A percentile compares a stretch with the other conserved stretches of the same genome.
Evolutionary conservation across 306 rosid species (phyloP).

Genomic region (Crotalaria pallida): DNA sequence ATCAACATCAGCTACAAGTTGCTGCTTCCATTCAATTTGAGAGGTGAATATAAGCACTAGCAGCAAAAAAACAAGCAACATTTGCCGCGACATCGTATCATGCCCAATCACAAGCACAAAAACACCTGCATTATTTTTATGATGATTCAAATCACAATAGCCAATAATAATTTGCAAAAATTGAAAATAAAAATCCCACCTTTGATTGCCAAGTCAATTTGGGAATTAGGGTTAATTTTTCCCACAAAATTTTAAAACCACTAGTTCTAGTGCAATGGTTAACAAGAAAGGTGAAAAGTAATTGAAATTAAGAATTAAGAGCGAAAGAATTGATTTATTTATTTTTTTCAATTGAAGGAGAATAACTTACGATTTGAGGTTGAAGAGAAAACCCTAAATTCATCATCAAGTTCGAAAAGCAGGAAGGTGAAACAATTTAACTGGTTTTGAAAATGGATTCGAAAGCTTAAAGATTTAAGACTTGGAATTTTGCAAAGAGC

Average conservation of each 20-base stretch:
- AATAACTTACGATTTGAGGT: conserved; percentile 34
- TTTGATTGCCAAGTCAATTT: not conserved
- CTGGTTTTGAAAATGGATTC: not conserved
- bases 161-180: not conserved
- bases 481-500: not conserved
- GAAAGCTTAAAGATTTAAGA: not conserved
- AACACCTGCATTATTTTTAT: conserved; percentile 30
- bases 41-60: conserved; percentile 67
- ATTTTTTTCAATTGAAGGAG: not conserved
- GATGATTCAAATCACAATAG: conserved; percentile 17
- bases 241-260: not conserved
- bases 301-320: not conserved
- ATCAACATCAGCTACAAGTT: conserved; percentile 52
- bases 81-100: conserved; percentile 62
- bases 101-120: conserved; percentile 31
- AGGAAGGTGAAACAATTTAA: not conserved
- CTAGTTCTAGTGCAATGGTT: not conserved
- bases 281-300: not conserved
- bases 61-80: conserved; percentile 63
- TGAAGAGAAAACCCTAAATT: conserved; percentile 28
- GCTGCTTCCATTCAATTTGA: conserved; percentile 86
- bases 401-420: conserved; percentile 16
- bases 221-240: not conserved
- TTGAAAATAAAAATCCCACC: not conserved
- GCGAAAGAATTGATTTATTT: not conserved